Percentiles rank a stretch among this genome's conserved stretches.
phyloP scores from a whole-genome alignment of 176 grass and related monocot genomes.

The Avena eriantha region DNA sequence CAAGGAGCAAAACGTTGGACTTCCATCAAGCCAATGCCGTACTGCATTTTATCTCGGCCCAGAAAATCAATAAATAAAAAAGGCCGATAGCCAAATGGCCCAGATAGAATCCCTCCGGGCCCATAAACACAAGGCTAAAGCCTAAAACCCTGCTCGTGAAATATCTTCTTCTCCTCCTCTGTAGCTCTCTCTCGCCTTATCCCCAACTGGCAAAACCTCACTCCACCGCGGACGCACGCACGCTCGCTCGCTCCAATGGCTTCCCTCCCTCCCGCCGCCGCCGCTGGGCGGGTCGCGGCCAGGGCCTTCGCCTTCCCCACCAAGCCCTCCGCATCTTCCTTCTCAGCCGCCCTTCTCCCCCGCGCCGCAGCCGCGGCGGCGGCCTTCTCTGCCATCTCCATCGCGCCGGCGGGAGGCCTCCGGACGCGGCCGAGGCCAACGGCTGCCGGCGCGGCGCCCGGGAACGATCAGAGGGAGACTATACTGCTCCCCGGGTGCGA shows the following conservation, averaged over 20 bases:
- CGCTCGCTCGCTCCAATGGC: conserved; percentile 53
- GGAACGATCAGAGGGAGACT: conserved; percentile 72
- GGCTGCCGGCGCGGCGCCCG: neutral
- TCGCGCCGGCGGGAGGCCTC: neutral
- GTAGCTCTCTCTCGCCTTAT: conserved; percentile 33
- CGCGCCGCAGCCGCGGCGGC: neutral
- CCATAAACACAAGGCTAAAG: neutral
- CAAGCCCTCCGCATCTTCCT: neutral
- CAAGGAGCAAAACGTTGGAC: too few species aligned
- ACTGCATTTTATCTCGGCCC: too few species aligned
- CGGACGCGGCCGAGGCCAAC: conserved; percentile 1
- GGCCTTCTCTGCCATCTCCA: neutral
- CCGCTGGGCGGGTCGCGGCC: conserved; percentile 30
- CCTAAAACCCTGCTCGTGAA: conserved; percentile 28
- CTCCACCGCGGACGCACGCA: neutral
- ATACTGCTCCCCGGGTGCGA: conserved; percentile 96
- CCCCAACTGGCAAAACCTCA: conserved; percentile 28
- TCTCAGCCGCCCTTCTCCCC: neutral
- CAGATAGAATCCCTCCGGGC: neutral
- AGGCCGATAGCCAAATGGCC: neutral
- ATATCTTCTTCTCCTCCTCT: conserved; percentile 17
- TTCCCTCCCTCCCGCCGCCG: conserved; percentile 51
- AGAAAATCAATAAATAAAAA: neutral
- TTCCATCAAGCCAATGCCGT: too few species aligned
- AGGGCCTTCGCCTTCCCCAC: conserved; percentile 25